Percentiles rank a stretch among this genome's conserved stretches.
Conservation (phyloP, 2,329 filamentous ascomycete genomes). For the Colletotrichum paranaense region DNA sequence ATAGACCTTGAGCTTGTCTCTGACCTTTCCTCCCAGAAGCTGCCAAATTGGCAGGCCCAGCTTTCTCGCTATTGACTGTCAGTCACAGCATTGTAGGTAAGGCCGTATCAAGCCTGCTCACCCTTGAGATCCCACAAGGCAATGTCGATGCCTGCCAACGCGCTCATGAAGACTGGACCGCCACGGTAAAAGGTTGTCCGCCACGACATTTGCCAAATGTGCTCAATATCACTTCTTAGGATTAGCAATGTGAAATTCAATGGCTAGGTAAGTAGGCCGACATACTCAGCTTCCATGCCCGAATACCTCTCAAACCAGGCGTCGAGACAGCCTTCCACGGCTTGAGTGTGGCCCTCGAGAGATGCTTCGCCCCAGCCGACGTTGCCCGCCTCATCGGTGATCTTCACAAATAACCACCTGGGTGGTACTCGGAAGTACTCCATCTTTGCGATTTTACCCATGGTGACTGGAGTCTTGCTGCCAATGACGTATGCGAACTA, state of each 20-base stretch:
- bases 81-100: not conserved
- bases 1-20: slow-evolving; percentile 77
- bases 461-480: slow-evolving; percentile 41
- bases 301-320: slow-evolving; percentile 71
- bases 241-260: not conserved
- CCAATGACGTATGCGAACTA: not conserved
- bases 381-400: slow-evolving; percentile 73
- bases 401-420: slow-evolving; percentile 82
- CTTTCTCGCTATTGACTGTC: slow-evolving; percentile 49
- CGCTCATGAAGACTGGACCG: slow-evolving; percentile 84
- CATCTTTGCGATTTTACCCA: slow-evolving; percentile 73
- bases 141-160: slow-evolving; percentile 81
- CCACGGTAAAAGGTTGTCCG: slow-evolving; percentile 80
- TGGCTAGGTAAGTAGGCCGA: not conserved
- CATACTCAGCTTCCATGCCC: slow-evolving; percentile 77
- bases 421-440: slow-evolving; percentile 82
- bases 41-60: slow-evolving; percentile 76
- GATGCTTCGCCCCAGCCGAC: slow-evolving; percentile 81
- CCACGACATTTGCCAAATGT: slow-evolving; percentile 82
- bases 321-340: slow-evolving; percentile 79
- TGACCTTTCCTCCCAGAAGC: slow-evolving; percentile 79
- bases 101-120: slow-evolving; percentile 3
- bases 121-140: slow-evolving; percentile 83
- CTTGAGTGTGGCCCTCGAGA: slow-evolving; percentile 78
- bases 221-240: slow-evolving; percentile 74